These are phyloP conservation scores for Hibiscus tridactylites DNA, from an alignment of 345 rosid genomes.

Conservation along the genomic window DNA sequence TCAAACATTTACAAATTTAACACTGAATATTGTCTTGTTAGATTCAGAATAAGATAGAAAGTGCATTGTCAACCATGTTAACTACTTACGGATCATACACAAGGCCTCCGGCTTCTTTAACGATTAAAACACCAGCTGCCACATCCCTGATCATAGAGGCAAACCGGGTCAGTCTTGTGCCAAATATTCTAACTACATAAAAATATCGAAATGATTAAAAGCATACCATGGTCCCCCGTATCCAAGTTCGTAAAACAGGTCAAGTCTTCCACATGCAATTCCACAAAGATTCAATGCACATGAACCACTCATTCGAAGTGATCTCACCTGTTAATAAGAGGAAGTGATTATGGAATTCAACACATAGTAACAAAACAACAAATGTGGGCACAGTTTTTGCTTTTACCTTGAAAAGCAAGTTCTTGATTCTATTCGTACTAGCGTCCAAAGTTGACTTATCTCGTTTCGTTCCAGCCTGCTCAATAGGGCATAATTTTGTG, in stretches of 20 bases:
- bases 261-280: constrained; percentile 78
- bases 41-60: background rate
- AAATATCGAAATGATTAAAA: background rate
- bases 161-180: background rate
- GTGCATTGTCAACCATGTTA: background rate
- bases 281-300: constrained; percentile 93
- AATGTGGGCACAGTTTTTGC: background rate
- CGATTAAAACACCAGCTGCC: constrained; percentile 78
- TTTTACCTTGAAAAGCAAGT: constrained; percentile 69
- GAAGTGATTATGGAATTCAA: background rate
- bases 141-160: constrained; percentile 59
- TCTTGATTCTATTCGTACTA: constrained; percentile 66
- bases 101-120: constrained; percentile 83
- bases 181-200: background rate
- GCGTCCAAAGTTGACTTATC: constrained; percentile 65
- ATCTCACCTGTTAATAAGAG: constrained; percentile 60
- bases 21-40: background rate
- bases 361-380: background rate
- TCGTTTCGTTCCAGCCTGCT: constrained; percentile 76
- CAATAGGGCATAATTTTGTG: constrained; percentile 12
- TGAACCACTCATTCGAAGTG: constrained; percentile 85
- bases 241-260: constrained; percentile 72
- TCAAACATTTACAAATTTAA: too few species aligned
- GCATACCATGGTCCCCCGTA: constrained; percentile 91
- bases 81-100: constrained; percentile 83